These are phyloP conservation scores for Helicocarpus griseus DNA, from an alignment of 2,329 filamentous ascomycete species.

Conservation along the genomic window DNA sequence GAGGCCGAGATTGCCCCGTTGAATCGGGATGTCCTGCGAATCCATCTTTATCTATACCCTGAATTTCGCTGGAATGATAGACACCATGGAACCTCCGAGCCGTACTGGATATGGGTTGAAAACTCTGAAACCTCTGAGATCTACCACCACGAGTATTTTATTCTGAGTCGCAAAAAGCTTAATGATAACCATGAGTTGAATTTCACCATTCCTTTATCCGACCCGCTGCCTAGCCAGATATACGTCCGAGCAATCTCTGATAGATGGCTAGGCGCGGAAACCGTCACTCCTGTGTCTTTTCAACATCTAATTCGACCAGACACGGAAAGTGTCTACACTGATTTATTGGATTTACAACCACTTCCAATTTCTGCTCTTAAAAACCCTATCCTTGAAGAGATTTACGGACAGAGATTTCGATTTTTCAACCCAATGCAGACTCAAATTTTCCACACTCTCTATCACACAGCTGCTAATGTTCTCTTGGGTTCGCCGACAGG, in stretches of 20 bases:
- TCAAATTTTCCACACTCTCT: slow-evolving; percentile 93
- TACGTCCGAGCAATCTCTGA: slow-evolving; percentile 93
- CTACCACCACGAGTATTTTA: slow-evolving; percentile 95
- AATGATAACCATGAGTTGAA: slow-evolving; percentile 96
- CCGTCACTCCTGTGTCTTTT: slow-evolving; percentile 89
- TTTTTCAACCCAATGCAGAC: slow-evolving; percentile 99
- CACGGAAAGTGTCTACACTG: slow-evolving; percentile 94
- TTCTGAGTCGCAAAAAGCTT: slow-evolving; percentile 78
- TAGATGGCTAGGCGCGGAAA: slow-evolving; percentile 92
- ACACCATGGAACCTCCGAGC: slow-evolving; percentile 86
- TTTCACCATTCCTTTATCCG: slow-evolving; percentile 90
- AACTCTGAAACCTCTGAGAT: slow-evolving; percentile 97
- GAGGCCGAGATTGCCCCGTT: slow-evolving; percentile 92
- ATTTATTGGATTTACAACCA: slow-evolving; percentile 83
- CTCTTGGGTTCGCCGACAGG: slow-evolving; percentile 91
- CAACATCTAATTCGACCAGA: slow-evolving; percentile 96
- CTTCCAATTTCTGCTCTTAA: slow-evolving; percentile 78
- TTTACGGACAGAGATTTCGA: slow-evolving; percentile 81
- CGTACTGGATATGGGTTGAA: slow-evolving; percentile 98
- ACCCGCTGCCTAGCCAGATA: slow-evolving; percentile 89
- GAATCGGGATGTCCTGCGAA: slow-evolving; percentile 88
- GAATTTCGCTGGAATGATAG: slow-evolving; percentile 94
- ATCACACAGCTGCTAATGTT: slow-evolving; percentile 85
- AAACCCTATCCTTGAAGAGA: slow-evolving; percentile 74
- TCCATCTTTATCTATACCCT: slow-evolving; percentile 74